Conservation (phyloP, 1,284 basidiomycete genomes). For the Kwoniella shivajii region DNA sequence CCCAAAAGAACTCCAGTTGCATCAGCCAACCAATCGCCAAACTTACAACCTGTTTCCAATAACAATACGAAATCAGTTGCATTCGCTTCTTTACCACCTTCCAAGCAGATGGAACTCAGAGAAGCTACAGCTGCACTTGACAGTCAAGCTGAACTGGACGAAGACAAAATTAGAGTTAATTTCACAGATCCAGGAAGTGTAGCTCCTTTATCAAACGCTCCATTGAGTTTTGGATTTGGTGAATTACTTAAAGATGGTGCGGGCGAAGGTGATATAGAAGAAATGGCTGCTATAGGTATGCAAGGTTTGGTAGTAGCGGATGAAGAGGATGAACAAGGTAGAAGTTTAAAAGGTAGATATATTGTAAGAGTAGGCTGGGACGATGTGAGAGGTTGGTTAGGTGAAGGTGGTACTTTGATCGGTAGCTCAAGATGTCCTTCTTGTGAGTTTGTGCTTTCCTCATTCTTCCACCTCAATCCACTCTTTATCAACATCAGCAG, state of each 20-base stretch:
- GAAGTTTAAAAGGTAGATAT: conserved; percentile 83
- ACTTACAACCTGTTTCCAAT: conserved; percentile 15
- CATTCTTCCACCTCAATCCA: background rate
- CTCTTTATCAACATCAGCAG: background rate
- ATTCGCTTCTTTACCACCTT: conserved; percentile 44
- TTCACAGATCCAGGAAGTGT: conserved; percentile 37
- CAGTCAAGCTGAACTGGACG: conserved; percentile 7
- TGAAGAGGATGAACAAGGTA: conserved; percentile 57
- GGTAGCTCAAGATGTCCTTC: conserved; percentile 88
- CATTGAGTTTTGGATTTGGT: conserved; percentile 86
- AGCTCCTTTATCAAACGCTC: conserved; percentile 41
- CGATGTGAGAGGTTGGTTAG: conserved; percentile 93
- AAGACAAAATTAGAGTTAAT: conserved; percentile 24
- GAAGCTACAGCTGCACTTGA: conserved; percentile 18
- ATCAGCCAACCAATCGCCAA: conserved; percentile 33
- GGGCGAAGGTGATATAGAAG: conserved; percentile 64
- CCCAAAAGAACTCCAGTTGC: conserved; percentile 20
- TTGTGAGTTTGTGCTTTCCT: conserved; percentile 56
- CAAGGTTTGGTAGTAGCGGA: conserved; percentile 40
- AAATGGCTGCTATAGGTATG: conserved; percentile 38
- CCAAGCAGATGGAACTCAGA: conserved; percentile 35
- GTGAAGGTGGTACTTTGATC: conserved; percentile 93
- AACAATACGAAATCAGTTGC: conserved; percentile 28
- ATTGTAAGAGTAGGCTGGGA: conserved; percentile 98
- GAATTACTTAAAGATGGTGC: conserved; percentile 87